Evolutionary conservation across 2,329 filamentous ascomycete species (phyloP).

Genomic region (Cladosporium halotolerans): DNA sequence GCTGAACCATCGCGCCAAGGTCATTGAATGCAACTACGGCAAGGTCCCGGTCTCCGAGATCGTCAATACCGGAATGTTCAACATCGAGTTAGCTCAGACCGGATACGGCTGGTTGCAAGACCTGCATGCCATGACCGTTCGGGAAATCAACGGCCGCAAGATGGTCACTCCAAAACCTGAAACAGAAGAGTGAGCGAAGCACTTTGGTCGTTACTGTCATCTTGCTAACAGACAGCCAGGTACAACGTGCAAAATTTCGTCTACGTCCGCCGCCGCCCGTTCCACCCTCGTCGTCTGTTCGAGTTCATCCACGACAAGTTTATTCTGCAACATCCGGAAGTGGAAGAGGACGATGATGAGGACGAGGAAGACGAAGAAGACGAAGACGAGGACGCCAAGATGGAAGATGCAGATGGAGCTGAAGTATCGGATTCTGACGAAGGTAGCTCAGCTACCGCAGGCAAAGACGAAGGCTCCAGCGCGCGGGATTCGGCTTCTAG

Average conservation of each 20-base stretch:
- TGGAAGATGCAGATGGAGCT: constrained; percentile 16
- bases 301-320: constrained; percentile 38
- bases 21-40: constrained; percentile 55
- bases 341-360: constrained; percentile 30
- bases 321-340: constrained; percentile 35
- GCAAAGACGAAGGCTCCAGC: constrained; percentile 7
- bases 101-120: constrained; percentile 66
- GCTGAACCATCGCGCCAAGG: constrained; percentile 61
- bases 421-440: constrained; percentile 31
- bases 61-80: constrained; percentile 60
- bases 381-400: constrained; percentile 18
- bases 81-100: constrained; percentile 56
- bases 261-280: constrained; percentile 50
- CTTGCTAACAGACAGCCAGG: constrained; percentile 21
- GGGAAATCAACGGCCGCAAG: constrained; percentile 50
- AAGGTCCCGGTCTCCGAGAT: constrained; percentile 58
- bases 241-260: constrained; percentile 68
- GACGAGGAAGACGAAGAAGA: constrained; percentile 25
- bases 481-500: constrained; percentile 2
- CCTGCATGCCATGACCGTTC: constrained; percentile 60
- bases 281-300: constrained; percentile 38
- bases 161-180: constrained; percentile 61
- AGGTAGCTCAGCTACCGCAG: constrained; percentile 24
- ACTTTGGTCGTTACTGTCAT: too few species aligned
- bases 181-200: constrained; percentile 53